Evolutionary conservation across 345 rosid genomes (phyloP), one percentile per base, ranked within the genome.

Genomic region (Garcia nutans): DNA sequence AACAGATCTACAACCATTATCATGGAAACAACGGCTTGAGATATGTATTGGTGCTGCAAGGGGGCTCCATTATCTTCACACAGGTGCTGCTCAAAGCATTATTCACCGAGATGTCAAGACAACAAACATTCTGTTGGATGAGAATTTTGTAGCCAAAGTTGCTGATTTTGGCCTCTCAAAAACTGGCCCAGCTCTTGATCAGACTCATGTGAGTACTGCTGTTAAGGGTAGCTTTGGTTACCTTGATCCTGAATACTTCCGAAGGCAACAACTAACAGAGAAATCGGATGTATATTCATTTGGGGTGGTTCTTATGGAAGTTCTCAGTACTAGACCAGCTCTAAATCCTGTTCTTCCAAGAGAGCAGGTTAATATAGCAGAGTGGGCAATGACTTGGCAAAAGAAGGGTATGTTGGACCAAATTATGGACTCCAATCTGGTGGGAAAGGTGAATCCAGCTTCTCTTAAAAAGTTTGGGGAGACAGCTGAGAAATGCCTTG

Each of bases 141-240:
- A 96, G 84, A 93, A 84, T 71, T 85, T 92, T 64, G 98, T 93
- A 0, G 99, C 99, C 42, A 96, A 96, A 81, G 99, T 96, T 23
- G 97, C 99, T 8, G 99, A 96, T 79, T 96, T 96, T 26, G 99
- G 99, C 17, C 94, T 96, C 57, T 96, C 99, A 10, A 96, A 96
- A 89, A 81, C 97, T 3, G 98, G 98, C 6, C 99, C 99, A 19
- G 74, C 97, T 59, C 77, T 96, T 3, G 97, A 93, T 81, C 98
- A 96, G 79, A 93, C 98, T 1, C 99, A 96, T 74, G 99, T 96
- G 67, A 96, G 98, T 76, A 96, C 99, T 6, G 99, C 98, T 3
- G 99, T 96, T n/a, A 96, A 96, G 86, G 99, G 99, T 73, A 96
- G 99, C 81, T 96, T 96, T 37, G 98, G 99, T 54, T 96, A 96